Evolutionary conservation across 495 filamentous ascomycete genomes (phyloP).

Genomic region (Tuber microsphaerosporum): DNA sequence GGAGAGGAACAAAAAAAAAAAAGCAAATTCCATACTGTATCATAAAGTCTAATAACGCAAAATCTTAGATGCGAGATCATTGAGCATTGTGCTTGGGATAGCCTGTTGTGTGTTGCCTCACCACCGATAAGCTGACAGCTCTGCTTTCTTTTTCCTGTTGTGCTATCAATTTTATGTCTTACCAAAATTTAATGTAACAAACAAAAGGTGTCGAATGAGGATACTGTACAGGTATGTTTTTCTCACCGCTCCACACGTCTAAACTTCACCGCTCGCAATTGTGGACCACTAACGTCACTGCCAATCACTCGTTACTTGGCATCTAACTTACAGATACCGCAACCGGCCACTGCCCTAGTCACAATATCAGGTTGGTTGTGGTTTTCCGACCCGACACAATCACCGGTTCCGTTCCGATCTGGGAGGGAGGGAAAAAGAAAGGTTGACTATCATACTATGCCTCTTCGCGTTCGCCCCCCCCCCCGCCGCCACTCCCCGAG

Average conservation of each 20-base stretch:
- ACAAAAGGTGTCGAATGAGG: neutral
- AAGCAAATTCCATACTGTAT: neutral
- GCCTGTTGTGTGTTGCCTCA: neutral
- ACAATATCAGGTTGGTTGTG: neutral
- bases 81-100: neutral
- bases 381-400: neutral
- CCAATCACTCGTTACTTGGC: neutral
- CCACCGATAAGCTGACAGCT: neutral
- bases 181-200: neutral
- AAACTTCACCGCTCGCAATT: neutral
- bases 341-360: neutral
- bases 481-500: too few species aligned
- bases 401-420: neutral
- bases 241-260: neutral
- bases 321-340: neutral
- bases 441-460: neutral
- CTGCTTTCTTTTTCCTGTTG: neutral
- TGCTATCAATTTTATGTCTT: neutral
- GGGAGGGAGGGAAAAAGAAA: neutral
- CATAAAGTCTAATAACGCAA: neutral
- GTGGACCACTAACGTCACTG: neutral
- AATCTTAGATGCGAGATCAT: conserved; percentile 2
- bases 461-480: neutral
- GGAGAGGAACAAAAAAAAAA: neutral
- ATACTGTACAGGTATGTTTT: neutral